These are phyloP conservation scores for Naegleria fowleri DNA, from an alignment of 208 protist genomes.

Conservation along the genomic window DNA sequence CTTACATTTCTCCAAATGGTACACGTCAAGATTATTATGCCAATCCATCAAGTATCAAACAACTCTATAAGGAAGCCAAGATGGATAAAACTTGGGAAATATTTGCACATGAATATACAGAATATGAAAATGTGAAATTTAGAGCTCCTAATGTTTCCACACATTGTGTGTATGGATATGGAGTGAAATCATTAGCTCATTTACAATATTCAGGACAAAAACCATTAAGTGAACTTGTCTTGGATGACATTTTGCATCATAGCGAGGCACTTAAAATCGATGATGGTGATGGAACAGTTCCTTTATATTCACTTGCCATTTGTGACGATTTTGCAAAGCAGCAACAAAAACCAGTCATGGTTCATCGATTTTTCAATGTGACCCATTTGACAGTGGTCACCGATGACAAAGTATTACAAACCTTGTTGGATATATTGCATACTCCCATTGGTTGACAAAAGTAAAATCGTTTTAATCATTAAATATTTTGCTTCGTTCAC, in stretches of 20 bases:
- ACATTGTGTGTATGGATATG: not conserved
- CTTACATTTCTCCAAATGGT: not conserved
- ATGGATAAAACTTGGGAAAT: not conserved
- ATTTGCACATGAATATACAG: not conserved
- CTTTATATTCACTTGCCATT: not conserved
- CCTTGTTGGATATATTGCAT: not conserved
- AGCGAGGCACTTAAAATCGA: not conserved
- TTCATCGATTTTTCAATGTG: not conserved
- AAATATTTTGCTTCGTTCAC: too few species aligned
- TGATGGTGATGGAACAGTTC: constrained; percentile 4
- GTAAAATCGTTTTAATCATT: too few species aligned
- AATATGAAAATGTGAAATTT: not conserved
- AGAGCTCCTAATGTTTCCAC: not conserved
- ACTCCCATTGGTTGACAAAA: not conserved
- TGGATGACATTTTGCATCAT: not conserved
- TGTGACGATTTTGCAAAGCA: constrained; percentile 15
- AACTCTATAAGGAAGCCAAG: not conserved
- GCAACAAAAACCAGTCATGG: not conserved
- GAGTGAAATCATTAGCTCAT: not conserved
- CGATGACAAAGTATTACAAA: not conserved
- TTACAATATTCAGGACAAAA: not conserved
- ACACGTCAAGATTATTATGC: not conserved
- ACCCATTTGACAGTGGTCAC: not conserved
- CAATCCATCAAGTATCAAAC: not conserved
- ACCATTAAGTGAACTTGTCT: not conserved